Evolutionary conservation across 2,329 filamentous ascomycete genomes (phyloP), one percentile per base, ranked within the genome.

Genomic region (Venturia effusa): DNA sequence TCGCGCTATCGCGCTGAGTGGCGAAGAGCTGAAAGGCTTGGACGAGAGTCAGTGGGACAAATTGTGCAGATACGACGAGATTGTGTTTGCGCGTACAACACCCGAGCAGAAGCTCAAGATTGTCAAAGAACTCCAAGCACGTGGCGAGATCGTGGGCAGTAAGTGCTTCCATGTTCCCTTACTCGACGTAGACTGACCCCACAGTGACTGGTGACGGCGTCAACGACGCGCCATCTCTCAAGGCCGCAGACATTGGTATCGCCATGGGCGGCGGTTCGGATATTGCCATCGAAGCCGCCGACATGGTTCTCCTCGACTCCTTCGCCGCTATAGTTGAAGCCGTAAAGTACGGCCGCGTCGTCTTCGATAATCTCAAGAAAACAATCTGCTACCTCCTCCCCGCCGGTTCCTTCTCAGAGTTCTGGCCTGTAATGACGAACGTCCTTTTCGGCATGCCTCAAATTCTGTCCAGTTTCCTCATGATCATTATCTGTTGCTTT

Each of bases 301-400:
- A 86, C 67, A 84, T 86, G 80, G 82, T 86, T 0, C 70, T 88
- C 68, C 74, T 87, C 6, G 88, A 91, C 62, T 85, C 84, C 0
- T 92, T 92, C 70, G 81, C 84, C 0, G 87, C 86, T 1, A 83
- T 92, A 39, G 84, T 91, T 5, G 83, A 88, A 70, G 89, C 88
- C 0, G 84, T 92, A 1, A 80, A 85, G 67, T 90, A 88, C 65
- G 88, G 88, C 0, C 82, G 88, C 17, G 83, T 89, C 6, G 87
- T 91, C n/a, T 92, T 89, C 74, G 71, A 91, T 72, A 92, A 92
- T 69, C 75, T 92, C 61, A 88, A 89, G 72, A 92, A 92, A 79
- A 87, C 84, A 0, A 84, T 90, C 66, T 83, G 84, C n/a, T 91
- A 91, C 70, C 78, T 91, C 2, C 79, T 91, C 0, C 88, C 88